Evolutionary conservation across 2,329 filamentous ascomycete genomes (phyloP), one percentile per base, ranked within the genome.

Genomic region (Fusarium sp.): DNA sequence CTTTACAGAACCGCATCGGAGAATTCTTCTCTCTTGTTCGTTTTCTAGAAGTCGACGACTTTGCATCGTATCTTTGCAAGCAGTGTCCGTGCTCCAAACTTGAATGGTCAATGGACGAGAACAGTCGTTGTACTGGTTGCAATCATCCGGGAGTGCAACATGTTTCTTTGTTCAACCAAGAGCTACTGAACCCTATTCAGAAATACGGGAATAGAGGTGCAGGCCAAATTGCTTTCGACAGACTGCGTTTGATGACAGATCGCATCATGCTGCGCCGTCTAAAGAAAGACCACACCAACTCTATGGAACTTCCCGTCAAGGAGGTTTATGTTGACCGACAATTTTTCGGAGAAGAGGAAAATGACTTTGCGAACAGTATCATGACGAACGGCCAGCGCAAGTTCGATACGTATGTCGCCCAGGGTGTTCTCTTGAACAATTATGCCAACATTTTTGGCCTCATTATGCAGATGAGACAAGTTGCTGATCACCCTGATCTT

Each of bases 391-490:
- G 94, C 13, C 90, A 92, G 66, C 92, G 96, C 70, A 92, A 95
- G 77, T 99, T 98, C 75, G 94, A 98, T 79, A 98, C 95, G 0
- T 99, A 98, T 75, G 96, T 98, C 42, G 93, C 94, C 24, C 94
- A 95, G 73, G 95, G 95, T 85, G 96, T 98, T 26, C 90, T 99
- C 83, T 89, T 99, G 70, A 95, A 98, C 86, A 98, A 98, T 81
- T 98, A 98, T 77, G 96, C 96, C 85, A 99, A 99, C 81, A 98
- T 99, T 74, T 99, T 99, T 78, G 96, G 95, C 79, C 88, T 99
- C 62, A 98, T 99, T 79, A 98, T 98, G 94, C 95, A 98, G 82
- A 98, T 99, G 96, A 93, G 96, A 62, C 96, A 99, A 84, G 94
- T 98, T 32, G 95, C 96, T 13, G 96, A 99, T 75, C 96, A 99